These are phyloP conservation scores for Backusella psychrophila DNA, from an alignment of 192 early-diverging fungal genomes.

Conservation along the genomic window DNA sequence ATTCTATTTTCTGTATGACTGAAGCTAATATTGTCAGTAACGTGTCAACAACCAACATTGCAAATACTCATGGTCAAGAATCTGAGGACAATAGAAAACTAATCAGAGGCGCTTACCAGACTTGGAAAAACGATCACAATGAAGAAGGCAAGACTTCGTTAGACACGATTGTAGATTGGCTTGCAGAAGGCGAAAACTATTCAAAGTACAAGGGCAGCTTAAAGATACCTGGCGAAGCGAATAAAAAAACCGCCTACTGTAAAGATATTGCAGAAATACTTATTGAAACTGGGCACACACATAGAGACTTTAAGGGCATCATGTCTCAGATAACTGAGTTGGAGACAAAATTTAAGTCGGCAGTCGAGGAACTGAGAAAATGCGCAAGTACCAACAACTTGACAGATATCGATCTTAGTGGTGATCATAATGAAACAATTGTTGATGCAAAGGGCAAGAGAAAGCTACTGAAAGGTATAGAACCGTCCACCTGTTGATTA, in stretches of 20 bases:
- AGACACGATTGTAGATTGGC: constrained; percentile 5
- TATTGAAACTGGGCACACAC: background rate
- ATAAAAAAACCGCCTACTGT: background rate
- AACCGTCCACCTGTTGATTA: background rate
- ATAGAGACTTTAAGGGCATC: background rate
- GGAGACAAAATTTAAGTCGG: background rate
- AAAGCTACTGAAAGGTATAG: background rate
- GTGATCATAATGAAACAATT: background rate
- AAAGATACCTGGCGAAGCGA: background rate
- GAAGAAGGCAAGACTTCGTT: background rate
- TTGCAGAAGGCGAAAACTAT: background rate
- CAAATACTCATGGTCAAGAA: background rate
- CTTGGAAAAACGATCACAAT: background rate
- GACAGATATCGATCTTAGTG: background rate
- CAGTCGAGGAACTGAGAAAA: background rate
- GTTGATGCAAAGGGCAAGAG: background rate
- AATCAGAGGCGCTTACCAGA: background rate
- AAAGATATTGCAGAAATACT: background rate
- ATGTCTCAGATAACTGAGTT: background rate
- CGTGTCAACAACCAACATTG: background rate
- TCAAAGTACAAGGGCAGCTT: background rate
- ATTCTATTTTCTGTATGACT: background rate
- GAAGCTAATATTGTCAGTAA: background rate
- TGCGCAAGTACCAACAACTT: background rate
- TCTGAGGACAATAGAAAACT: background rate